Percentiles rank a stretch among this genome's conserved stretches.
Evolutionary conservation across 176 grass and related monocot species (phyloP).

Genomic region (Bolboschoenus planiculmis): DNA sequence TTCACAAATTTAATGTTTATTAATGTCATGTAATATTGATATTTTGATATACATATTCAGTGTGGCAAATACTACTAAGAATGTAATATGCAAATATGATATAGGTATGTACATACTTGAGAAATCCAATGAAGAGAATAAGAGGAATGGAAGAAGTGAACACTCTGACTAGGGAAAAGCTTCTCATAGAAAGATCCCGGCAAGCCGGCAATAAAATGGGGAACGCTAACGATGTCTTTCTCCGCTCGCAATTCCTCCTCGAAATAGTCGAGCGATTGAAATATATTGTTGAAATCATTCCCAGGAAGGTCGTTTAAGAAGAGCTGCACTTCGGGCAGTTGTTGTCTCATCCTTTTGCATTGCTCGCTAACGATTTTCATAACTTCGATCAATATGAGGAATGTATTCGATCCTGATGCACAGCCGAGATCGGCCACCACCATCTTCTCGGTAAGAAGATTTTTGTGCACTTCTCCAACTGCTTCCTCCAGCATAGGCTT

Average conservation of each 20-base stretch:
- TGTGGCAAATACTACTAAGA: too few species aligned
- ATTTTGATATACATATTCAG: too few species aligned
- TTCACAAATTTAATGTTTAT: too few species aligned
- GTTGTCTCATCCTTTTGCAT: background rate
- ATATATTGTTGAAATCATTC: slow-evolving; percentile 53
- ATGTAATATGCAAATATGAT: too few species aligned
- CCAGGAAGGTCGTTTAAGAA: slow-evolving; percentile 43
- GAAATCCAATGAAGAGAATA: slow-evolving; percentile 58
- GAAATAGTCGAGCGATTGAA: slow-evolving; percentile 24
- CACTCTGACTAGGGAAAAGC: slow-evolving; percentile 35
- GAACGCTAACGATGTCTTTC: background rate
- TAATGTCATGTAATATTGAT: too few species aligned
- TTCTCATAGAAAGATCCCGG: slow-evolving; percentile 57
- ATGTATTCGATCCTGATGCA: slow-evolving; percentile 33
- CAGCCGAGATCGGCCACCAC: slow-evolving; percentile 39
- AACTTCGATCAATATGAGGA: slow-evolving; percentile 29
- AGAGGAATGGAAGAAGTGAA: slow-evolving; percentile 67
- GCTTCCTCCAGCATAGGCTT: slow-evolving; percentile 22
- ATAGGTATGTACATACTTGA: slow-evolving; percentile 28
- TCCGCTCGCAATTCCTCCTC: background rate
- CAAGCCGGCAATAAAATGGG: slow-evolving; percentile 42
- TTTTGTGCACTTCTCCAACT: slow-evolving; percentile 1
- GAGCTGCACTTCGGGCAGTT: slow-evolving; percentile 22
- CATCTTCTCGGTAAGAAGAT: slow-evolving; percentile 1
- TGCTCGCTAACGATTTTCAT: background rate